Base-by-base conservation (phyloP, 768 basidiomycete species). In the Amanita polypyramis region DNA sequence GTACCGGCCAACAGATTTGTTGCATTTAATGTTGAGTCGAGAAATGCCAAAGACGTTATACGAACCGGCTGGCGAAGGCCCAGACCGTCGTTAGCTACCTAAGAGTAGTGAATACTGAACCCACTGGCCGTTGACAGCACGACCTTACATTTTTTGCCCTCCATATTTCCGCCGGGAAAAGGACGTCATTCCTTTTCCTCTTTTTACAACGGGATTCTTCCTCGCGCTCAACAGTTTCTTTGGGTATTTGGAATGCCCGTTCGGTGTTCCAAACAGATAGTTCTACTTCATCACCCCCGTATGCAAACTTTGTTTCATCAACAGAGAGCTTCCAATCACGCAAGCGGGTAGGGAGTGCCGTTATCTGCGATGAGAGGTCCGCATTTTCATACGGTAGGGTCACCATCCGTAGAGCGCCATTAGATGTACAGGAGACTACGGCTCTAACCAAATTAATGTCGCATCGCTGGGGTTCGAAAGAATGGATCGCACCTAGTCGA, bases 221-320 rank as follows among this genome's bases (percentile, higher is more conserved):
- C 10, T 55, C 42, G 2, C 61, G 50, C 11, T 54, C 49, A 7
- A 60, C 21, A n/a, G 9, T n/a, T 37, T 45, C 34, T 11, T 37
- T 25, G 51, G 43, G 62, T 25, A 40, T 59, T 51, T 60, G 76
- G 70, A 63, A 86, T 58, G 62, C 70, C 55, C 55, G 54, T 56
- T 89, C 82, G 5, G 75, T 73, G 57, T 85, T 69, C 90, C 90
- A 93, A 2, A 91, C 58, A 1, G 88, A 91, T 2, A 86, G 61
- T 49, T 90, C 85, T 14, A 93, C 86, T 62, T 93, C 90, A 52
- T 91, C 80, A 2, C 90, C 90, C 10, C 83, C 90, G 52, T 90
- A 92, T 2, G 80, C 74, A 65, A 93, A 91, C 0, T 73, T 73
- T 30, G 70, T 59, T 2, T 64, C 65, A 50, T 75, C 66, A 14